These are phyloP conservation scores for Pythium biforme DNA, from an alignment of 352 stramenopile genomes.

Conservation along the genomic window DNA sequence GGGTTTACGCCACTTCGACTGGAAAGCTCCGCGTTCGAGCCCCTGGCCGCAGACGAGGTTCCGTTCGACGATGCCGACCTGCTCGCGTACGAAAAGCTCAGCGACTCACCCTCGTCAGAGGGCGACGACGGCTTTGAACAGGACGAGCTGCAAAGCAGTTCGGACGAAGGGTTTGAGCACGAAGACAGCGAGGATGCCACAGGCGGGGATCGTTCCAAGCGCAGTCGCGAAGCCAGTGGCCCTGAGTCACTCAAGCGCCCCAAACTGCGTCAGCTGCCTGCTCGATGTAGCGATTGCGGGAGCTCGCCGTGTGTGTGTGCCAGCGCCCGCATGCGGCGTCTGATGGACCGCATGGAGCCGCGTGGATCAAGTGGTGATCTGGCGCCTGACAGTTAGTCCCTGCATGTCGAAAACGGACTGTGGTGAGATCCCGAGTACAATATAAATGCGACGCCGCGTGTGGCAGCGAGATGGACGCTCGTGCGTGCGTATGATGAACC, in stretches of 20 bases:
- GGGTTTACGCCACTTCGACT: constrained; percentile 7
- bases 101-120: constrained; percentile 16
- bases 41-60: not conserved
- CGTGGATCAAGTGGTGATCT: not conserved
- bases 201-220: constrained; percentile 3
- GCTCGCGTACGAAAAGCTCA: constrained; percentile 18
- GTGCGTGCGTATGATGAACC: too few species aligned
- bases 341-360: constrained; percentile 30
- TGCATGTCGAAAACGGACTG: not conserved
- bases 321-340: constrained; percentile 39
- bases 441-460: not conserved
- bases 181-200: not conserved
- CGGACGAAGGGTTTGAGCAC: constrained; percentile 21
- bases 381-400: not conserved
- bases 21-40: constrained; percentile 5
- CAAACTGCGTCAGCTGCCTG: constrained; percentile 25
- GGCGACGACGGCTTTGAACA: constrained; percentile 54
- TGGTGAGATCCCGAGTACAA: not conserved
- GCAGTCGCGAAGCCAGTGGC: not conserved
- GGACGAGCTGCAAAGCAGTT: constrained; percentile 63
- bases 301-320: constrained; percentile 38
- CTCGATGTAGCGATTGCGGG: constrained; percentile 27
- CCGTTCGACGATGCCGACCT: constrained; percentile 13
- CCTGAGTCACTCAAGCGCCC: constrained; percentile 47
- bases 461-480: too few species aligned